Base-by-base conservation (phyloP, 768 basidiomycete genomes). In the Lentinula detonsa region DNA sequence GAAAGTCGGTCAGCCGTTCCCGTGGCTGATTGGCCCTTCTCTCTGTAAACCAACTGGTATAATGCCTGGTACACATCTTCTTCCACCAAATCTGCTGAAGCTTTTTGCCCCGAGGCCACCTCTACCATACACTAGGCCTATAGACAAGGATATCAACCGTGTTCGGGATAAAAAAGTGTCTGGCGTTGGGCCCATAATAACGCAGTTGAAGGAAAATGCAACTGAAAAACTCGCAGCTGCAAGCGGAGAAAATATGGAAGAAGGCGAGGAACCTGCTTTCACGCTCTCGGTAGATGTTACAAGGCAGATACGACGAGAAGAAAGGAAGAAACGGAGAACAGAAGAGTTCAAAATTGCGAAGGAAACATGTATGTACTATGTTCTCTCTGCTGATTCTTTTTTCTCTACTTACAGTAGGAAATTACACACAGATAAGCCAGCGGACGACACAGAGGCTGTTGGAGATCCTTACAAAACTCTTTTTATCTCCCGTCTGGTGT, bases 401-500 rank as follows among this genome's bases (percentile, higher is more conserved):
- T 35, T 56, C 57, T 65, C 53, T 40, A 65, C 55, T 42, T 57
- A 65, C 64, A 57, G 56, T 62, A 34, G 15, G 37, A 39, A 8
- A 8, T 53, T 21, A 31, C n/a, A 16, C 64, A 34, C 67, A 98
- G 96, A 95, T 76, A 93, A 95, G 71, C 97, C 97, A 8, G 81
- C 89, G 18, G 95, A 96, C 58, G 95, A 99, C 68, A 60, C 88
- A 11, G 87, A 96, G 70, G 95, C 94, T 35, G 80, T 89, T 45
- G 97, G 97, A 2, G 97, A 99, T 70, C 97, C 97, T 3, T 99
- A 98, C 78, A 98, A 98, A 73, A 98, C 97, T 0, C 79, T 99
- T 23, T 99, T 99, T 74, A 94, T 98, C 64, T 90, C 95, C 37
- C 88, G 95, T 66, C 76, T 99, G 71, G 95, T 95, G 69, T 40